These are phyloP conservation scores for Fistulifera pelliculosa DNA, from an alignment of 108 stramenopile species.

Conservation along the genomic window DNA sequence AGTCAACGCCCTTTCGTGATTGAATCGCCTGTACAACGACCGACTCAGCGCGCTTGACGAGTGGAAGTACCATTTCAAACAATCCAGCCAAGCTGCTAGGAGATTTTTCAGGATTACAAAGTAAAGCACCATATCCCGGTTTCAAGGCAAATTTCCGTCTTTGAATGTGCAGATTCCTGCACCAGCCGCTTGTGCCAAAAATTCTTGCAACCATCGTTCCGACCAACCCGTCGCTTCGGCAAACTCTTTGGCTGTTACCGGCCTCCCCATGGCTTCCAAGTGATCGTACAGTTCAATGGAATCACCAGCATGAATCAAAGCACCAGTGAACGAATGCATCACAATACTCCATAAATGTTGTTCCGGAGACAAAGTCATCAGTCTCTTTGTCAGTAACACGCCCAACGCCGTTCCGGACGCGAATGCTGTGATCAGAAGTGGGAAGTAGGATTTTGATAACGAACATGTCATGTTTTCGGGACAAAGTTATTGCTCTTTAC, in stretches of 20 bases:
- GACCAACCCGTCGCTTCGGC: conserved; percentile 5
- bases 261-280: background rate
- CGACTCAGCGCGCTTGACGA: background rate
- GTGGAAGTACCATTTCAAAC: conserved; percentile 6
- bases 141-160: conserved; percentile 5
- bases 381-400: background rate
- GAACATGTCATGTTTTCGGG: too few species aligned
- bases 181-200: conserved; percentile 8
- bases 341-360: conserved; percentile 13
- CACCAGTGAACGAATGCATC: conserved; percentile 14
- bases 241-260: conserved; percentile 1
- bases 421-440: too few species aligned
- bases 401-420: background rate
- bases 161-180: conserved; percentile 11
- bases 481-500: too few species aligned
- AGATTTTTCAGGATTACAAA: conserved; percentile 4
- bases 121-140: conserved; percentile 1
- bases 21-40: conserved; percentile 1
- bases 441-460: too few species aligned
- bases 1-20: conserved; percentile 11
- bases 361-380: conserved; percentile 4
- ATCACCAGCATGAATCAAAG: conserved; percentile 8
- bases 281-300: conserved; percentile 12
- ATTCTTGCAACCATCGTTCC: conserved; percentile 14
- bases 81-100: conserved; percentile 5